phyloP scores from a whole-genome alignment of 257 asterid species.

The Jacaranda mimosifolia region DNA sequence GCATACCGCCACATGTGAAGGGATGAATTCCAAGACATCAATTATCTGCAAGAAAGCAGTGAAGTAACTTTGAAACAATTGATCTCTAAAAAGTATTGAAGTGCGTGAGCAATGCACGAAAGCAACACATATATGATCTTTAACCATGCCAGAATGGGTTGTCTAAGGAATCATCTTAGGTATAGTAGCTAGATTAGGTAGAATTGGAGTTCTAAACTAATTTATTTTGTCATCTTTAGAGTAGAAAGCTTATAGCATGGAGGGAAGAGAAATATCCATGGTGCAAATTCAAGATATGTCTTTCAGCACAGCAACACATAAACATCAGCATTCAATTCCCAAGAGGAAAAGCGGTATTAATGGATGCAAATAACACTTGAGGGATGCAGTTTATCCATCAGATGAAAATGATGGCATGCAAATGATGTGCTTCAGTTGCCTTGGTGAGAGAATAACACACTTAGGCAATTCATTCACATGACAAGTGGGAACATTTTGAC shows the following conservation, averaged over 20 bases:
- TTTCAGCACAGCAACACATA: background rate
- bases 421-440: constrained; percentile 8
- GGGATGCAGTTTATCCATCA: constrained; percentile 3
- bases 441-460: constrained; percentile 6
- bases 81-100: constrained; percentile 18
- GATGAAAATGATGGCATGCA: constrained; percentile 19
- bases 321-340: constrained; percentile 28
- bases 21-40: constrained; percentile 92
- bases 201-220: constrained; percentile 25
- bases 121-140: constrained; percentile 25
- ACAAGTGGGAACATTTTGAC: background rate
- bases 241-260: constrained; percentile 6
- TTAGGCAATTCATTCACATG: constrained; percentile 19
- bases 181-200: constrained; percentile 9
- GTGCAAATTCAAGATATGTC: background rate
- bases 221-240: constrained; percentile 11
- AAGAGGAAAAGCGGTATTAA: constrained; percentile 19
- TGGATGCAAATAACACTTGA: background rate
- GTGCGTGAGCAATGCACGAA: constrained; percentile 24
- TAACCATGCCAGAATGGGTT: constrained; percentile 16
- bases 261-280: background rate
- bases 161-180: constrained; percentile 3
- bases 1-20: constrained; percentile 92
- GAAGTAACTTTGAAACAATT: constrained; percentile 12
- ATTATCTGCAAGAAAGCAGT: constrained; percentile 72